phyloP scores from a whole-genome alignment of 768 basidiomycete genomes.

The Podaxis pistillaris region DNA sequence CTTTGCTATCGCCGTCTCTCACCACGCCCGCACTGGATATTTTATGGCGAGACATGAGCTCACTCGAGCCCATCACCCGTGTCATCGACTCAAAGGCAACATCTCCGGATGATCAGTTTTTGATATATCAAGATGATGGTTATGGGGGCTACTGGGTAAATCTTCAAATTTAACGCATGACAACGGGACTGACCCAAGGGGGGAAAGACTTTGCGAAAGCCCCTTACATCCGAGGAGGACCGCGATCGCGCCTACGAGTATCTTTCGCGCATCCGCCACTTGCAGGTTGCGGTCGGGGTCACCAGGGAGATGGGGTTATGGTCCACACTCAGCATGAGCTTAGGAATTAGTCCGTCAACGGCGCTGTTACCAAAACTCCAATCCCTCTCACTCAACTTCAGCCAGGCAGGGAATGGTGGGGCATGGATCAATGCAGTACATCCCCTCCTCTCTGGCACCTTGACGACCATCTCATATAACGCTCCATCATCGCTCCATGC shows the following conservation, averaged over 20 bases:
- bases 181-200: not conserved
- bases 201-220: not conserved
- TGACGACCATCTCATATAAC: not conserved
- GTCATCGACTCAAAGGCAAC: not conserved
- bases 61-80: not conserved
- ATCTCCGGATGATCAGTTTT: not conserved
- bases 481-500: not conserved
- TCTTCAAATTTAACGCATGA: not conserved
- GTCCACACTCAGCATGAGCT: conserved; percentile 1
- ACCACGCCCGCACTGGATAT: conserved; percentile 1
- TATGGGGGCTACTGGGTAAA: conserved; percentile 1
- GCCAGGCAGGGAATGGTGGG: not conserved
- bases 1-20: conserved; percentile 5
- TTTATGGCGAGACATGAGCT: conserved; percentile 2
- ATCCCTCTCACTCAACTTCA: not conserved
- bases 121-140: not conserved
- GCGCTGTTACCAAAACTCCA: not conserved
- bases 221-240: not conserved
- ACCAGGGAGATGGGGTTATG: conserved; percentile 1
- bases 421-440: not conserved
- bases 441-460: not conserved
- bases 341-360: not conserved
- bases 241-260: not conserved
- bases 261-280: not conserved
- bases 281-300: not conserved